Conservation (phyloP, 345 rosid species). For the Corymbia maculata region DNA sequence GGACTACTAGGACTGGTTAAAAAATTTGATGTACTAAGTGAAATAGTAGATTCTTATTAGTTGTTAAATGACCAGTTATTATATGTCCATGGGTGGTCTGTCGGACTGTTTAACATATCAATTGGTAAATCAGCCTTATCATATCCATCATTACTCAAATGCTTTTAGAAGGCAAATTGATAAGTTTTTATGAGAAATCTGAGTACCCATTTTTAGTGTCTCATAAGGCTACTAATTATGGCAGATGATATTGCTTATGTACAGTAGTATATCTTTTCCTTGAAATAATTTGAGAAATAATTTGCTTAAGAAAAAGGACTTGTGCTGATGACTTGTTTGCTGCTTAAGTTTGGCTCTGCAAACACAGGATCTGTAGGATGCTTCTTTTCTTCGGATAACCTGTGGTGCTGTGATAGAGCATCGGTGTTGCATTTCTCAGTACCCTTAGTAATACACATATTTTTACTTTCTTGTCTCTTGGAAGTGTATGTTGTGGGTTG, state of each 20-base stretch:
- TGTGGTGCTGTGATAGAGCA: not conserved
- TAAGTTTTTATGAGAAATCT: not conserved
- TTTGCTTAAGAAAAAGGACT: not conserved
- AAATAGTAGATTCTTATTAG: not conserved
- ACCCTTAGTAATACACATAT: not conserved
- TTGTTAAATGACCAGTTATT: not conserved
- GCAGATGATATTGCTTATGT: not conserved
- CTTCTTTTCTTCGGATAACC: not conserved
- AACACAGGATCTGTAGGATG: not conserved
- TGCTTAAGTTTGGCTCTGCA: not conserved
- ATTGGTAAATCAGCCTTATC: not conserved
- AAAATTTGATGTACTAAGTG: not conserved
- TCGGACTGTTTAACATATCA: not conserved
- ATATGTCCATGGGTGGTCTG: not conserved
- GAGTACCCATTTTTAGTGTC: not conserved
- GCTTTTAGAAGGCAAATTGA: not conserved
- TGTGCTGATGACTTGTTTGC: not conserved
- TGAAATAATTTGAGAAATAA: not conserved
- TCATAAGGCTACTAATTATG: not conserved
- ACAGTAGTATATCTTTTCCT: not conserved
- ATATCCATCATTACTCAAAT: not conserved
- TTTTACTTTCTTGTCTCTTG: not conserved
- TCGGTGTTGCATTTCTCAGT: not conserved
- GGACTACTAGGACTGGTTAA: not conserved
- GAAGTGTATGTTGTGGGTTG: not conserved